A percentile compares a stretch with the other conserved stretches of the same genome.
These are phyloP conservation scores for Saccharomycopsis synnaedendra DNA, from an alignment of 805 yeast genomes.

Conservation along the genomic window DNA sequence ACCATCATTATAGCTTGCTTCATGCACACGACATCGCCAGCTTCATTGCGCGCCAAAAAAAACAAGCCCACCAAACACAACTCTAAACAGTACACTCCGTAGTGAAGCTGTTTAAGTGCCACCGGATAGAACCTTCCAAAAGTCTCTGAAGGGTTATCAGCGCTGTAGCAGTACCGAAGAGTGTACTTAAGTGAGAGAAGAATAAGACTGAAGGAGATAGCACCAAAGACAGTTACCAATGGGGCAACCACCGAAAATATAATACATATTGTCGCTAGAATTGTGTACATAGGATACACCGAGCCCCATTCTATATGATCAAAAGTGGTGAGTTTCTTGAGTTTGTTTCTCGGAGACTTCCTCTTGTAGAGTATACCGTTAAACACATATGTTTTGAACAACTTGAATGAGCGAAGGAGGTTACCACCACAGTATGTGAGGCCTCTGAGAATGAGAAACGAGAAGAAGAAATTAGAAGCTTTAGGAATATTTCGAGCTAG, in stretches of 20 bases:
- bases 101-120: constrained; percentile 65
- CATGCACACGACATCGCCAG: constrained; percentile 31
- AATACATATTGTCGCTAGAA: constrained; percentile 66
- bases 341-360: constrained; percentile 52
- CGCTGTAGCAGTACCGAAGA: constrained; percentile 43
- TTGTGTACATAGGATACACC: constrained; percentile 63
- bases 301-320: constrained; percentile 66
- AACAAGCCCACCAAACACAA: constrained; percentile 69
- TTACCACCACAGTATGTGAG: constrained; percentile 65
- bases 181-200: constrained; percentile 63
- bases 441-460: constrained; percentile 65
- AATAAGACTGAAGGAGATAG: constrained; percentile 44
- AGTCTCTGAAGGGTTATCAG: constrained; percentile 46
- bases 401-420: constrained; percentile 45
- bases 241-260: constrained; percentile 78
- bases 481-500: constrained; percentile 75
- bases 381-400: constrained; percentile 25
- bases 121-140: constrained; percentile 61
- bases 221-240: constrained; percentile 49
- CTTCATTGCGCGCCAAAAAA: constrained; percentile 43
- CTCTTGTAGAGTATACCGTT: constrained; percentile 11
- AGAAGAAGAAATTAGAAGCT: constrained; percentile 77
- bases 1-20: constrained; percentile 39
- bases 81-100: constrained; percentile 77
- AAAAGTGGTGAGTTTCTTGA: constrained; percentile 31